Conservation (phyloP, 441 rosid species). For the Corymbia calophylla region DNA sequence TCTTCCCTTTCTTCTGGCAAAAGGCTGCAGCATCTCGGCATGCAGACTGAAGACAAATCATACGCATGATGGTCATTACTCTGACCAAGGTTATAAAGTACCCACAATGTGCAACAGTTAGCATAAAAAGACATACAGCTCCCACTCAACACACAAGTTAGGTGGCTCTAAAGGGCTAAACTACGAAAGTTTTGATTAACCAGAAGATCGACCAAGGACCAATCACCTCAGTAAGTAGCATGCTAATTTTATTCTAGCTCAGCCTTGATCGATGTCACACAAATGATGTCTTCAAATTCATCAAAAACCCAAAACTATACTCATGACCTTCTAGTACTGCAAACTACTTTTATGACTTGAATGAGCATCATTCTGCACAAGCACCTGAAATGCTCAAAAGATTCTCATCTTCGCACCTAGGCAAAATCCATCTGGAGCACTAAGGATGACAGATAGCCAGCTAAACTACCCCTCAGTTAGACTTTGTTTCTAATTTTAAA, state of each 20-base stretch:
- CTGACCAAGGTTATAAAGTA: background rate
- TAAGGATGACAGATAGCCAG: background rate
- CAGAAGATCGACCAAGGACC: background rate
- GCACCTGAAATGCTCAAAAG: background rate
- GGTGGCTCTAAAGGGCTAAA: background rate
- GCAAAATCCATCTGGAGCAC: background rate
- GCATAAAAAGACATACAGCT: background rate
- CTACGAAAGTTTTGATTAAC: background rate
- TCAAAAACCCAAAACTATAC: background rate
- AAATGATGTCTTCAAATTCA: background rate
- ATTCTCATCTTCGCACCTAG: background rate
- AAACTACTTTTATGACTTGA: background rate
- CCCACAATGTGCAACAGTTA: background rate
- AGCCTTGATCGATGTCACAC: background rate
- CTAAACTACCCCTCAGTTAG: background rate
- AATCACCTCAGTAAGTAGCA: background rate
- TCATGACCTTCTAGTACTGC: background rate
- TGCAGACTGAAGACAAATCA: constrained; percentile 40
- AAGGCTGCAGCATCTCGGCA: constrained; percentile 65
- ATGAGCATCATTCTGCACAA: background rate
- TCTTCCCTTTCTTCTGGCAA: constrained; percentile 77
- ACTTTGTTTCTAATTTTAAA: background rate
- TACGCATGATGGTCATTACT: background rate
- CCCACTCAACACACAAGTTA: background rate
- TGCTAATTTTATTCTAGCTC: background rate